Conservation (phyloP, 345 rosid genomes). For the Erucastrum elatum region DNA sequence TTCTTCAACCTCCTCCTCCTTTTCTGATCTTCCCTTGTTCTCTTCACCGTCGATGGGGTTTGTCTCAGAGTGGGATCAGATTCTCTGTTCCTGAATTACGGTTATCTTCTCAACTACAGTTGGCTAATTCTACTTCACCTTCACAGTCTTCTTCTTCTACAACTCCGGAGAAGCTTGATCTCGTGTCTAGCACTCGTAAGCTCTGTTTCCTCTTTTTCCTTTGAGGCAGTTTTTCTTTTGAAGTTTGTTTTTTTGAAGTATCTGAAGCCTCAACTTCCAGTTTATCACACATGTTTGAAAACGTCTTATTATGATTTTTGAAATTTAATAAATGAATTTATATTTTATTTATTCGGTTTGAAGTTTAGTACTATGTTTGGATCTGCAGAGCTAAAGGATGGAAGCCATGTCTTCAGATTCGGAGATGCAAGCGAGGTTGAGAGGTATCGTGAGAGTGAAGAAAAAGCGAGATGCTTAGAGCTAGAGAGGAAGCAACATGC, state of each 20-base stretch:
- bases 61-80: constrained; percentile 13
- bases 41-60: constrained; percentile 23
- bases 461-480: not conserved
- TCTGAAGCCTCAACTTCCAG: not conserved
- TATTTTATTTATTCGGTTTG: not conserved
- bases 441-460: constrained; percentile 33
- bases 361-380: constrained; percentile 1
- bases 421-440: constrained; percentile 50
- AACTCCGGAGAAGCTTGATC: constrained; percentile 33
- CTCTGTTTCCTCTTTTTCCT: not conserved
- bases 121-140: constrained; percentile 24
- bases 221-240: not conserved
- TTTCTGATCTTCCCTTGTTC: constrained; percentile 14
- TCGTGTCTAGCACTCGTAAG: constrained; percentile 51
- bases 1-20: constrained; percentile 36
- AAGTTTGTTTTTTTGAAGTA: not conserved
- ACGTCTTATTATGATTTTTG: not conserved
- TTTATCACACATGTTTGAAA: not conserved
- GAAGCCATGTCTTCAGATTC: constrained; percentile 59
- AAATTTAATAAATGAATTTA: not conserved
- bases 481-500: constrained; percentile 12
- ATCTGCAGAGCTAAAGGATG: constrained; percentile 57
- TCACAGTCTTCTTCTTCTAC: constrained; percentile 28
- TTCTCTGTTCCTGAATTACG: constrained; percentile 24
- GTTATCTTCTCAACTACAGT: constrained; percentile 7